phyloP scores from a whole-genome alignment of 805 yeast species.

The Suhomyces tanzawaensis region DNA sequence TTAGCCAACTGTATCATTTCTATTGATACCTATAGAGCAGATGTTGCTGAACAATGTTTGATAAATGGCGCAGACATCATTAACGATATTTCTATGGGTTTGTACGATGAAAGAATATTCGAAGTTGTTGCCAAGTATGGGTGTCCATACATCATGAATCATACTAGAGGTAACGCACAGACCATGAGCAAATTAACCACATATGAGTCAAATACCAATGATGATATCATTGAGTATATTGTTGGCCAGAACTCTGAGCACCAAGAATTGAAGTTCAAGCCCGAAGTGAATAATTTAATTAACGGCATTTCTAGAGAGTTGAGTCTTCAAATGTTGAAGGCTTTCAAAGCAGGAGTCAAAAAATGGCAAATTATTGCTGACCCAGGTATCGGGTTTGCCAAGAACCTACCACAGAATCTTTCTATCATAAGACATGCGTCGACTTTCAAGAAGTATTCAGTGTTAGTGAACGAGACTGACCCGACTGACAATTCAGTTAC shows the following conservation, averaged over 20 bases:
- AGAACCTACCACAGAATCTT: constrained; percentile 67
- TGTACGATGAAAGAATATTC: constrained; percentile 64
- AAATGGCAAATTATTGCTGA: constrained; percentile 92
- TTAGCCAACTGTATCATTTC: constrained; percentile 56
- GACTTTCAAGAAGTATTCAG: constrained; percentile 49
- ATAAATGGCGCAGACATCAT: constrained; percentile 83
- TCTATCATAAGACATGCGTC: constrained; percentile 54
- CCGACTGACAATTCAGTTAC: constrained; percentile 10
- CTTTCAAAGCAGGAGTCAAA: constrained; percentile 60
- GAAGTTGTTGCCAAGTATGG: constrained; percentile 63
- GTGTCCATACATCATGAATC: constrained; percentile 79
- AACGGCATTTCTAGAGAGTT: constrained; percentile 68
- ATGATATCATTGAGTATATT: constrained; percentile 36
- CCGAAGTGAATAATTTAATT: constrained; percentile 37
- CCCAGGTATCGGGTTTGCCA: constrained; percentile 98
- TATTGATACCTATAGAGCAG: constrained; percentile 81
- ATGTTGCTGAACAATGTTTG: constrained; percentile 69
- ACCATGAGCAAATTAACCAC: constrained; percentile 63
- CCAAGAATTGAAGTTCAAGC: constrained; percentile 16
- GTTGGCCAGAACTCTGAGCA: constrained; percentile 26
- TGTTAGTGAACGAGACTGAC: constrained; percentile 22
- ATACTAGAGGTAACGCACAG: constrained; percentile 77
- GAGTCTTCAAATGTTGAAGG: constrained; percentile 50
- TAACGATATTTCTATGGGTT: constrained; percentile 86
- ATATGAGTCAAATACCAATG: constrained; percentile 45